Evolutionary conservation across 1,284 basidiomycete genomes (phyloP).

Genomic region (Rhodotorula sp.): DNA sequence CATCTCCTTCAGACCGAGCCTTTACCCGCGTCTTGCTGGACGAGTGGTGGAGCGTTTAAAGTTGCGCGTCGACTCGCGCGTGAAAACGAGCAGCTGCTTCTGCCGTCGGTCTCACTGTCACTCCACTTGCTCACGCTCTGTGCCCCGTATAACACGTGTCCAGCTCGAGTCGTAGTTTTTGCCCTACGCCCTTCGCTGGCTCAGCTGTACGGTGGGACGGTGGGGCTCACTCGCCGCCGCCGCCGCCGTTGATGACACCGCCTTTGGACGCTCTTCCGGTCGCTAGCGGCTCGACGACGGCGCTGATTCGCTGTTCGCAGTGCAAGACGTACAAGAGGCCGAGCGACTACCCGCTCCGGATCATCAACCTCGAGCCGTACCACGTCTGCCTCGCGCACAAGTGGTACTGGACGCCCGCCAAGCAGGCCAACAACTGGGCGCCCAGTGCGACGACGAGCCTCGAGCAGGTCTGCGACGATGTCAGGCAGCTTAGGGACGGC

Average conservation of each 20-base stretch:
- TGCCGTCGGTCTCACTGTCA: too few species aligned
- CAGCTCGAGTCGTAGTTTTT: too few species aligned
- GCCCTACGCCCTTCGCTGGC: too few species aligned
- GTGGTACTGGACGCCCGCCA: constrained; percentile 39
- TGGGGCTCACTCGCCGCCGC: background rate
- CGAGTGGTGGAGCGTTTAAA: background rate
- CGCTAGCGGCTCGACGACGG: constrained; percentile 3
- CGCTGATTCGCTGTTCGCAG: constrained; percentile 30
- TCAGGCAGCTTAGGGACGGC: background rate
- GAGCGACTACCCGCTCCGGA: constrained; percentile 18
- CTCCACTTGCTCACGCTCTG: too few species aligned
- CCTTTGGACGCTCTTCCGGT: background rate
- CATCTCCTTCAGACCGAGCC: background rate
- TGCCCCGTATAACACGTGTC: background rate
- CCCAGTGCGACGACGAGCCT: constrained; percentile 3
- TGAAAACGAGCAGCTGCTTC: too few species aligned
- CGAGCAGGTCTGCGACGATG: constrained; percentile 12
- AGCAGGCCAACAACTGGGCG: constrained; percentile 25
- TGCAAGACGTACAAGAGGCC: constrained; percentile 23
- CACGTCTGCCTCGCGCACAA: constrained; percentile 32
- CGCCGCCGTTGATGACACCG: background rate
- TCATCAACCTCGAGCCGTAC: constrained; percentile 34
- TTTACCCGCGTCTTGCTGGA: background rate
- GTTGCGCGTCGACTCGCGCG: too few species aligned
- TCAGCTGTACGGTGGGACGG: background rate